Evolutionary conservation across 2,329 filamentous ascomycete genomes (phyloP).

Genomic region (Fusarium circinatum): DNA sequence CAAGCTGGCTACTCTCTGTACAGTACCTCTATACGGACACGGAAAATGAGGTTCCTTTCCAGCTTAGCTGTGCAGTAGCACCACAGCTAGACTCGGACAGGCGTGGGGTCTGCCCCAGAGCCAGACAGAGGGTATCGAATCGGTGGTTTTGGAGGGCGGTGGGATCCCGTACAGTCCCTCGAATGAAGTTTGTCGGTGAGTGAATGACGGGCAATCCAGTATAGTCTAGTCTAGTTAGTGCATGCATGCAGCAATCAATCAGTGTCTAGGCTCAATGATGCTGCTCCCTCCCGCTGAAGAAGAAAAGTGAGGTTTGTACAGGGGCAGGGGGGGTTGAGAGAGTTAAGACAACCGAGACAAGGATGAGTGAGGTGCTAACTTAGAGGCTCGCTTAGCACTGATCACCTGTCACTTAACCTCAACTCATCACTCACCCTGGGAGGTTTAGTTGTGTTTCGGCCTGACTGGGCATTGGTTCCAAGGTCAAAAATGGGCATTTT

Average conservation of each 20-base stretch:
- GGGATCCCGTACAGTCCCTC: not conserved
- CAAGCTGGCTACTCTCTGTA: not conserved
- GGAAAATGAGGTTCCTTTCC: slow-evolving; percentile 1
- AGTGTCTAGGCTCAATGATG: not conserved
- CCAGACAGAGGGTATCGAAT: slow-evolving; percentile 38
- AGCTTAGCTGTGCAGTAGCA: slow-evolving; percentile 13
- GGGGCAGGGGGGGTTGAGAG: not conserved
- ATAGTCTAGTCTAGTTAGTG: not conserved
- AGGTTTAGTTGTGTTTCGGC: slow-evolving; percentile 12
- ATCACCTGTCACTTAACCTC: slow-evolving; percentile 32
- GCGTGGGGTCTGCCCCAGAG: slow-evolving; percentile 34
- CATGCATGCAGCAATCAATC: not conserved
- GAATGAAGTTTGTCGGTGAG: not conserved
- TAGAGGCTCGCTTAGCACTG: slow-evolving; percentile 23
- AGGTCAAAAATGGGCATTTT: slow-evolving; percentile 14
- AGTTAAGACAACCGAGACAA: slow-evolving; percentile 2
- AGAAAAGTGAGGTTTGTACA: slow-evolving; percentile 7
- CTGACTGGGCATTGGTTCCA: not conserved
- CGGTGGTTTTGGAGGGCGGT: slow-evolving; percentile 30
- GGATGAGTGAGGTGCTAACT: not conserved
- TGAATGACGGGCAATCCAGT: slow-evolving; percentile 10
- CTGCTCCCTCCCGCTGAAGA: slow-evolving; percentile 20
- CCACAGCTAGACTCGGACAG: slow-evolving; percentile 11
- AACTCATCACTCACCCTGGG: slow-evolving; percentile 8
- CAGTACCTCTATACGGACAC: not conserved